Conservation (phyloP, 495 filamentous ascomycete genomes). For the Tuber borchii region DNA sequence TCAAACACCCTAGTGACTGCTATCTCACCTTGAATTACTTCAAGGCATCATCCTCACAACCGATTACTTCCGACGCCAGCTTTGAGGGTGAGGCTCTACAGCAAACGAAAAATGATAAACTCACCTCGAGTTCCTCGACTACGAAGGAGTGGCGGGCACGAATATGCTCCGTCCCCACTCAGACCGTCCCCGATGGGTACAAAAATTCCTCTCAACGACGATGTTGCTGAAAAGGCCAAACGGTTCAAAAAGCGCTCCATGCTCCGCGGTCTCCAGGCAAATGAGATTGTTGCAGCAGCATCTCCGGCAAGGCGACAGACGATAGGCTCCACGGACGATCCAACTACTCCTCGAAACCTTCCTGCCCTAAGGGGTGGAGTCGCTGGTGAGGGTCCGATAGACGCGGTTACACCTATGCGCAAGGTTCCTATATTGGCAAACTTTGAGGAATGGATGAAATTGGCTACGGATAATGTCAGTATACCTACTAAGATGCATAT, state of each 20-base stretch:
- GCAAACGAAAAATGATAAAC: background rate
- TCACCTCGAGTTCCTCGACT: background rate
- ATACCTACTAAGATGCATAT: no score
- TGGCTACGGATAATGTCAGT: slow-evolving; percentile 84
- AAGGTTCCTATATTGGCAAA: slow-evolving; percentile 91
- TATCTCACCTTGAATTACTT: background rate
- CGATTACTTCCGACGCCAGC: background rate
- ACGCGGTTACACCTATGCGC: slow-evolving; percentile 90
- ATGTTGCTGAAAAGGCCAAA: slow-evolving; percentile 81
- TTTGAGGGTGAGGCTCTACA: background rate
- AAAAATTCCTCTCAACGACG: slow-evolving; percentile 86
- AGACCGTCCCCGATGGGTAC: slow-evolving; percentile 23
- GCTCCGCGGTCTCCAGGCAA: slow-evolving; percentile 82
- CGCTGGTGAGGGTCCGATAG: slow-evolving; percentile 51
- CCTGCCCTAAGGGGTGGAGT: slow-evolving; percentile 49
- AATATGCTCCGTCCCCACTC: slow-evolving; percentile 22
- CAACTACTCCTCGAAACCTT: slow-evolving; percentile 52
- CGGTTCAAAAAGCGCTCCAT: slow-evolving; percentile 82
- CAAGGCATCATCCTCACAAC: background rate
- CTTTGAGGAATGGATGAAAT: slow-evolving; percentile 99
- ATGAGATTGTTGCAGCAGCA: slow-evolving; percentile 82
- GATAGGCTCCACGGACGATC: slow-evolving; percentile 52
- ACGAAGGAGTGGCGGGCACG: background rate
- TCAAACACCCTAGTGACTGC: background rate
- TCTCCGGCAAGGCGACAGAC: slow-evolving; percentile 71